A percentile compares a stretch with the other conserved stretches of the same genome.
phyloP scores from a whole-genome alignment of 306 rosid genomes.

The Casuarina glauca region DNA sequence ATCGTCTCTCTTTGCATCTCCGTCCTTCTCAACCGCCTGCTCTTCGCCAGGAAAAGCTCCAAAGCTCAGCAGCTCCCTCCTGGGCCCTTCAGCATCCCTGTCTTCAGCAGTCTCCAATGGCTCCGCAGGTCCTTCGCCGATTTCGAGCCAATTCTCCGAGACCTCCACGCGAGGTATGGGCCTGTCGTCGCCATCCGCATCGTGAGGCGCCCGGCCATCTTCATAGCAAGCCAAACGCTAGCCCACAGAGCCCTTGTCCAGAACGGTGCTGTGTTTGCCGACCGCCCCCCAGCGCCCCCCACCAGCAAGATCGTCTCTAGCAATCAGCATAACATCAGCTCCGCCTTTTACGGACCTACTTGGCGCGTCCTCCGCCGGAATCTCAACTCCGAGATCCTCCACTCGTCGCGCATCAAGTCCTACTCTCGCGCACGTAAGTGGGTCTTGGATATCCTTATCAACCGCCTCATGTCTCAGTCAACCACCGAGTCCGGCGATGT shows the following conservation, averaged over 20 bases:
- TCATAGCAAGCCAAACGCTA: background rate
- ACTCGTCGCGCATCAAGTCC: background rate
- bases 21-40: background rate
- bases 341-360: background rate
- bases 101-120: background rate
- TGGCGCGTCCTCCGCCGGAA: background rate
- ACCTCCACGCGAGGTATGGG: background rate
- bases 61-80: background rate
- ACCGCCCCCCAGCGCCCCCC: background rate
- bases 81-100: background rate
- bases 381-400: background rate
- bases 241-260: too few relatives aligned
- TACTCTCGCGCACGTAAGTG: background rate
- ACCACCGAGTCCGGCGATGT: background rate
- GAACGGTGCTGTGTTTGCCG: too few relatives aligned
- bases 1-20: too few relatives aligned
- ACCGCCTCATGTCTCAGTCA: background rate
- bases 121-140: background rate
- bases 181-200: background rate
- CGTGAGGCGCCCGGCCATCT: background rate
- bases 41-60: background rate
- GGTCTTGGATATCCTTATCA: constrained; percentile 1
- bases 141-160: background rate
- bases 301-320: background rate
- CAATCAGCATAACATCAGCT: background rate